These are phyloP conservation scores for Citrus cavaleriei DNA, from an alignment of 345 rosid genomes.

Conservation along the genomic window DNA sequence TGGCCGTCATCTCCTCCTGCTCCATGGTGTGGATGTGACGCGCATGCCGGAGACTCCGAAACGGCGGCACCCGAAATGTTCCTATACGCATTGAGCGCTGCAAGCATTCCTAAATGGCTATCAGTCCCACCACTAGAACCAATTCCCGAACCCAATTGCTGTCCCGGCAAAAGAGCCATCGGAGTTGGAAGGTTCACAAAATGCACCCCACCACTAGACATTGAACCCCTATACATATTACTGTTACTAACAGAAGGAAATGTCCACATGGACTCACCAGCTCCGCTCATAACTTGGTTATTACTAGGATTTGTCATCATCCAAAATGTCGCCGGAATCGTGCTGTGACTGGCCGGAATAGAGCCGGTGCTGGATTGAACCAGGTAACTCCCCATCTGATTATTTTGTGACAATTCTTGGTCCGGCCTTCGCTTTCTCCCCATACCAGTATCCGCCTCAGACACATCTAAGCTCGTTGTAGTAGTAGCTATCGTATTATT, in stretches of 20 bases:
- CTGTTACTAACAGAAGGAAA: slow-evolving; percentile 32
- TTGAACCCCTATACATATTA: slow-evolving; percentile 32
- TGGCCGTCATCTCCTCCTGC: slow-evolving; percentile 32
- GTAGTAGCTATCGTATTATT: background rate
- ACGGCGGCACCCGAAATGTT: slow-evolving; percentile 27
- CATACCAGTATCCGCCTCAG: slow-evolving; percentile 13
- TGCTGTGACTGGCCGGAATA: slow-evolving; percentile 43
- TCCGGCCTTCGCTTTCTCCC: slow-evolving; percentile 27
- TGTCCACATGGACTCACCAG: slow-evolving; percentile 43
- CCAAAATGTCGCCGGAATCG: slow-evolving; percentile 61
- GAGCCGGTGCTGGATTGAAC: slow-evolving; percentile 55
- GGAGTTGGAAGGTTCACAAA: slow-evolving; percentile 76
- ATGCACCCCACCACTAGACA: slow-evolving; percentile 64
- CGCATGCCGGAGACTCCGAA: slow-evolving; percentile 22
- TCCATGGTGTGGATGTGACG: slow-evolving; percentile 39
- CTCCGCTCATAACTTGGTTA: slow-evolving; percentile 32
- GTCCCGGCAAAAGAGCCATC: slow-evolving; percentile 64
- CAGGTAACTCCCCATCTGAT: slow-evolving; percentile 52
- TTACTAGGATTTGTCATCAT: slow-evolving; percentile 45
- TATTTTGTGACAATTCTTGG: slow-evolving; percentile 23
- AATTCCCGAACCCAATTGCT: slow-evolving; percentile 40
- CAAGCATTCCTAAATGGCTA: slow-evolving; percentile 60
- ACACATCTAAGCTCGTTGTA: slow-evolving; percentile 11
- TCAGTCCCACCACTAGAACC: slow-evolving; percentile 34
- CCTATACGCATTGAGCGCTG: slow-evolving; percentile 65